Conservation (phyloP, 306 rosid genomes). For the Carpinus fangiana region DNA sequence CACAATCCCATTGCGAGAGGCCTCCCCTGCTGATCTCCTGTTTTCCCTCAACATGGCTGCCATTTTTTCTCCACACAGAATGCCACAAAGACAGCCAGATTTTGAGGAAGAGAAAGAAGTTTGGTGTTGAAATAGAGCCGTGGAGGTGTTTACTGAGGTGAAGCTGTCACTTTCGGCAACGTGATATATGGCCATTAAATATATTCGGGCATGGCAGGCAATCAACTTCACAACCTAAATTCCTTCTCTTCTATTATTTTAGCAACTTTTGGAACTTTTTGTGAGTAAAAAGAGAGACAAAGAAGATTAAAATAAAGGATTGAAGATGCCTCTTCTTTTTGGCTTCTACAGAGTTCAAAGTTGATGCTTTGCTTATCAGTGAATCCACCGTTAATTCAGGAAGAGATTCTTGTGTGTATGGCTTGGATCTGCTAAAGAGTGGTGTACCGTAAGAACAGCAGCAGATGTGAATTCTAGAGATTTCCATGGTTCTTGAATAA, state of each 20-base stretch:
- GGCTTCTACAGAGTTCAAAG: slow-evolving; percentile 26
- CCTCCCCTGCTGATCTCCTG: slow-evolving; percentile 20
- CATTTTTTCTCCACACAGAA: slow-evolving; percentile 24
- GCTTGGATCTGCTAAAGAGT: no score
- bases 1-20: slow-evolving; percentile 39
- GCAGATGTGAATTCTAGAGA: no score
- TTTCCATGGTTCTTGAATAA: no score
- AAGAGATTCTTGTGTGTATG: not conserved
- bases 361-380: slow-evolving; percentile 56
- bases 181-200: slow-evolving; percentile 15
- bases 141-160: not conserved
- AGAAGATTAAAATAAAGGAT: slow-evolving; percentile 28
- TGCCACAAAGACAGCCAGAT: not conserved
- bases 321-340: slow-evolving; percentile 33
- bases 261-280: not conserved
- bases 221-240: slow-evolving; percentile 21
- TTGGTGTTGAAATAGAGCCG: not conserved
- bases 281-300: slow-evolving; percentile 24
- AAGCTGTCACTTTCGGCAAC: not conserved
- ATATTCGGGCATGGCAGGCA: slow-evolving; percentile 16
- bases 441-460: no score
- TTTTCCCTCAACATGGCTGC: slow-evolving; percentile 46
- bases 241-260: not conserved
- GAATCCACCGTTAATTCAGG: slow-evolving; percentile 35
- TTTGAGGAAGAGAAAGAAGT: not conserved